These are phyloP conservation scores for Kluyveromyces lactis DNA, from an alignment of 805 yeast species.

Conservation along the genomic window DNA sequence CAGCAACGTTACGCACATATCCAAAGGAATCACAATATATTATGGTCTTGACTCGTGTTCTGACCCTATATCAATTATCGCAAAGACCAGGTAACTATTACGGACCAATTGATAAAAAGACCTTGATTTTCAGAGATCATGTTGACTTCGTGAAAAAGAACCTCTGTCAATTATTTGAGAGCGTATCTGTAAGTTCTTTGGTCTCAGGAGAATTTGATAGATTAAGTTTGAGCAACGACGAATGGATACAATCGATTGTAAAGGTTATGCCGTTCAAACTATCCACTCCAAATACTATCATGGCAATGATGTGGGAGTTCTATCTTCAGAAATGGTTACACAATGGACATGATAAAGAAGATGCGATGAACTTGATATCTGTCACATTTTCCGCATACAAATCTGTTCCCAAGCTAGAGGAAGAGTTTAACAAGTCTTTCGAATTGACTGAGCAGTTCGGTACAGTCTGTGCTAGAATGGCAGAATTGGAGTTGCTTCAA, in stretches of 20 bases:
- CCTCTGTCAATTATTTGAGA: constrained; percentile 48
- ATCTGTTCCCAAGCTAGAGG: constrained; percentile 22
- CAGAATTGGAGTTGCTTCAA: constrained; percentile 14
- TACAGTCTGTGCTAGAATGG: constrained; percentile 13
- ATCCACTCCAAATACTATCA: constrained; percentile 49
- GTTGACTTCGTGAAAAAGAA: constrained; percentile 43
- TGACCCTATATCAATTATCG: constrained; percentile 37
- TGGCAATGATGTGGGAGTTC: constrained; percentile 37
- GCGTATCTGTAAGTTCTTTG: constrained; percentile 41
- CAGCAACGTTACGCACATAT: constrained; percentile 32
- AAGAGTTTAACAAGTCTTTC: constrained; percentile 20
- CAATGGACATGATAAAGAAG: constrained; percentile 26
- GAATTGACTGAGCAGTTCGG: constrained; percentile 16
- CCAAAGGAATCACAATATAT: constrained; percentile 33
- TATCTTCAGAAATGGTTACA: constrained; percentile 29
- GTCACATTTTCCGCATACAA: constrained; percentile 24
- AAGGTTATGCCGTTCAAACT: constrained; percentile 52
- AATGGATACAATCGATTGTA: constrained; percentile 51
- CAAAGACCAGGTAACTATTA: constrained; percentile 49
- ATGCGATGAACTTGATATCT: constrained; percentile 23
- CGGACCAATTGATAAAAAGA: constrained; percentile 63
- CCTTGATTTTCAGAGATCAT: constrained; percentile 60
- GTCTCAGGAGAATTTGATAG: constrained; percentile 54
- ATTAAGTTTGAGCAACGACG: constrained; percentile 33
- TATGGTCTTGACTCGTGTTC: constrained; percentile 40